These are phyloP conservation scores for Rosa rugosa DNA, from an alignment of 306 rosid genomes.

Conservation along the genomic window DNA sequence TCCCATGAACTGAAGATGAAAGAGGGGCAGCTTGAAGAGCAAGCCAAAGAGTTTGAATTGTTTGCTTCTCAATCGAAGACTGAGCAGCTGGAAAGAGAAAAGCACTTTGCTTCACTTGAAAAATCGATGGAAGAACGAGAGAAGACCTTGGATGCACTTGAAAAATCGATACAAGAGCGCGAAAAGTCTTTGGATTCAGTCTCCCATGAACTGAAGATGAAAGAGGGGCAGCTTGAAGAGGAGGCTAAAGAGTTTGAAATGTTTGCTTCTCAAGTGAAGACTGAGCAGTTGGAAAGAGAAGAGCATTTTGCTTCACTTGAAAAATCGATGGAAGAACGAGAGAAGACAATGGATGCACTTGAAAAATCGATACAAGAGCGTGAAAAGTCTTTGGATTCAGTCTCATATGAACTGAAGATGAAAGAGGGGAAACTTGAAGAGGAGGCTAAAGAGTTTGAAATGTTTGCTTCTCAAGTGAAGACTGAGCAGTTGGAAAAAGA, in stretches of 20 bases:
- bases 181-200: no score
- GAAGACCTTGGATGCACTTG: slow-evolving; percentile 1
- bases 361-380: slow-evolving; percentile 15
- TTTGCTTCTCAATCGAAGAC: not conserved
- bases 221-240: no score
- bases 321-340: not conserved
- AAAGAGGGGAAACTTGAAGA: not conserved
- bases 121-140: not conserved
- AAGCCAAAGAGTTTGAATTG: slow-evolving; percentile 22
- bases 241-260: slow-evolving; percentile 7
- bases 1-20: not conserved
- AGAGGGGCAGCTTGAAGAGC: not conserved
- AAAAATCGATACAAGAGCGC: no score
- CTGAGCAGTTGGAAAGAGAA: not conserved
- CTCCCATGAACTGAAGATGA: no score
- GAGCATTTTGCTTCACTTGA: not conserved
- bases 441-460: not conserved
- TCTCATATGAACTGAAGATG: not conserved
- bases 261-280: not conserved
- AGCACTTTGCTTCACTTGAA: not conserved
- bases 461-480: no score
- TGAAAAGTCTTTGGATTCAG: slow-evolving; percentile 24
- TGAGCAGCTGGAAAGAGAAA: not conserved
- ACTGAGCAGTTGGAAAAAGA: no score
- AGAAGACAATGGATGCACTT: not conserved